Evolutionary conservation across 352 stramenopile genomes (phyloP).

Genomic region (Phytophthora kernoviae): DNA sequence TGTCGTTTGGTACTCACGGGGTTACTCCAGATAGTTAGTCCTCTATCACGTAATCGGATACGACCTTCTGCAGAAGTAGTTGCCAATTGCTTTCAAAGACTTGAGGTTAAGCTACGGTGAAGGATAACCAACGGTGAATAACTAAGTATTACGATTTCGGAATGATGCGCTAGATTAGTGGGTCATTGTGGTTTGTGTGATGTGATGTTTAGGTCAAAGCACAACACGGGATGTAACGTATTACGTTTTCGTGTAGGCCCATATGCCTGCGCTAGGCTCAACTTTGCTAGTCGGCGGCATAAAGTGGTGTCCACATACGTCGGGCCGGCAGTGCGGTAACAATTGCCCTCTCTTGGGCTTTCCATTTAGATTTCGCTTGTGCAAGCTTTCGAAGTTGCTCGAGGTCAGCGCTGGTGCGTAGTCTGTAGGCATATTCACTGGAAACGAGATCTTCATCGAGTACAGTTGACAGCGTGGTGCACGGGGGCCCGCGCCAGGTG

Average conservation of each 20-base stretch:
- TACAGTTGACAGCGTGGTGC: conserved; percentile 2
- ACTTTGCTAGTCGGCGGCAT: conserved; percentile 18
- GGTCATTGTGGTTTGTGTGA: too few relatives aligned
- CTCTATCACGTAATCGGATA: too few relatives aligned
- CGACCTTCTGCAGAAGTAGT: too few relatives aligned
- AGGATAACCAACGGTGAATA: too few relatives aligned
- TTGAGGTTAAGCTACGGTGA: too few relatives aligned
- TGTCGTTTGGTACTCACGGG: too few relatives aligned
- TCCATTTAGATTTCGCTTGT: background rate
- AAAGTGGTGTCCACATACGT: conserved; percentile 18
- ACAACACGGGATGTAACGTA: too few relatives aligned
- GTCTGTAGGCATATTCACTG: conserved; percentile 6
- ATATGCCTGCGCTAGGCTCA: conserved; percentile 15
- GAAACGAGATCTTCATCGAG: conserved; percentile 3
- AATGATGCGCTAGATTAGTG: too few relatives aligned
- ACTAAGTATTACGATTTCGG: too few relatives aligned
- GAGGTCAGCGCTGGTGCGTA: conserved; percentile 1
- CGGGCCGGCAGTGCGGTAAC: background rate
- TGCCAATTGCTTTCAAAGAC: too few relatives aligned
- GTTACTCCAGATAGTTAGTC: too few relatives aligned
- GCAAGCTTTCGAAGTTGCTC: conserved; percentile 4
- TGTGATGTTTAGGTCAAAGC: too few relatives aligned
- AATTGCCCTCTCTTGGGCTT: background rate
- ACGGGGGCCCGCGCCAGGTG: background rate
- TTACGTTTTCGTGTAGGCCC: conserved; percentile 11